Conservation (phyloP, 352 stramenopile species). For the Phytophthora pistaciae region DNA sequence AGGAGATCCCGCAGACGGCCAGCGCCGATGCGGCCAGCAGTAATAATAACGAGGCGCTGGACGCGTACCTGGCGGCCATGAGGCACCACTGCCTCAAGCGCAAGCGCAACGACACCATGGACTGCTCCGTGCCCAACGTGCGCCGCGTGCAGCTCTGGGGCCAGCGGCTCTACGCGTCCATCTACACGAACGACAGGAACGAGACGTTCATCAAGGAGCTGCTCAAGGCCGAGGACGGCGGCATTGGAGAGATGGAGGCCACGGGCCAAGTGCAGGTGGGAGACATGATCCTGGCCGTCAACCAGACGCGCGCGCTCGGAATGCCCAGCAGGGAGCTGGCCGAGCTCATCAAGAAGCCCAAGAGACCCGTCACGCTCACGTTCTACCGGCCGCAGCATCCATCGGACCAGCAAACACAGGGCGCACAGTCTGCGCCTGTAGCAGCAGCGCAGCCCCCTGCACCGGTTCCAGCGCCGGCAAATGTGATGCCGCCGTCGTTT, state of each 20-base stretch:
- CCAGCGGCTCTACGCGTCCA: constrained; percentile 70
- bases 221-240: constrained; percentile 51
- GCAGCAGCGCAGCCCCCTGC: constrained; percentile 11
- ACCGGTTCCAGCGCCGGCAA: background rate
- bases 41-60: background rate
- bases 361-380: constrained; percentile 55
- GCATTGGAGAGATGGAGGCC: constrained; percentile 69
- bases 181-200: constrained; percentile 57
- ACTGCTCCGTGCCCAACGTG: constrained; percentile 4
- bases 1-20: constrained; percentile 35
- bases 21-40: background rate
- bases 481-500: constrained; percentile 19
- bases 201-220: constrained; percentile 68
- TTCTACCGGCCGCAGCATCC: constrained; percentile 41
- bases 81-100: constrained; percentile 48
- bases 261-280: constrained; percentile 55
- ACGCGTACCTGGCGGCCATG: constrained; percentile 43
- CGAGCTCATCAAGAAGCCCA: constrained; percentile 54
- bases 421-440: background rate
- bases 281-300: constrained; percentile 68
- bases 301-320: constrained; percentile 36
- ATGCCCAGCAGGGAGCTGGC: constrained; percentile 55
- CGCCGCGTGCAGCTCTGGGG: constrained; percentile 62
- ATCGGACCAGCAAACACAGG: background rate
- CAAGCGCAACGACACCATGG: constrained; percentile 40